A percentile compares a stretch with the other conserved stretches of the same genome.
These are phyloP conservation scores for Lophiotrema nucula DNA, from an alignment of 495 filamentous ascomycete species.

Conservation along the genomic window DNA sequence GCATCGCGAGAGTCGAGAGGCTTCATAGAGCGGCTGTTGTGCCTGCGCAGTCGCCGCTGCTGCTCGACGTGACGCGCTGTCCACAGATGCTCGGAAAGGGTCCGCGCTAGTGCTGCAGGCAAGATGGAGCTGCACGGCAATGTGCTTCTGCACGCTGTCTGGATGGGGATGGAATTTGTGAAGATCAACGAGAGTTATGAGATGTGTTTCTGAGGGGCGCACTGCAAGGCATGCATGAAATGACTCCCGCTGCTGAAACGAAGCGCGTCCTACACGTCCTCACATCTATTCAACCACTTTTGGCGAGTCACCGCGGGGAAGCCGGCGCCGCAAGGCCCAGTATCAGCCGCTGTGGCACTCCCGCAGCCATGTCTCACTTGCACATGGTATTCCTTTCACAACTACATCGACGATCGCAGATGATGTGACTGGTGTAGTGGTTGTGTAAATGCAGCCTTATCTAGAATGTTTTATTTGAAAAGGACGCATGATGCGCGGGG, in stretches of 20 bases:
- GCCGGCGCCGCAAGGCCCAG: no score
- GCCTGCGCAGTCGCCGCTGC: background rate
- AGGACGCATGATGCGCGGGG: no score
- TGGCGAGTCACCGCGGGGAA: background rate
- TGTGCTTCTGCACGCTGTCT: background rate
- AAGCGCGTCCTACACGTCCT: conserved; percentile 13
- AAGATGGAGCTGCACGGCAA: background rate
- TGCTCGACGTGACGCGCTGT: conserved; percentile 20
- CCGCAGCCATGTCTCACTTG: no score
- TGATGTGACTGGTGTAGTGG: no score
- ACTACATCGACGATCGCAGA: no score
- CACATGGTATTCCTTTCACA: no score
- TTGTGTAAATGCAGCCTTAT: no score
- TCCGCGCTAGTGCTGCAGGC: background rate
- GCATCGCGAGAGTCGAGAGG: conserved; percentile 25
- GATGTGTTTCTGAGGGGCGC: background rate
- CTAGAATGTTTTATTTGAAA: no score
- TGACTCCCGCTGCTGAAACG: conserved; percentile 21
- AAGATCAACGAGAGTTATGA: background rate
- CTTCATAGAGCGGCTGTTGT: conserved; percentile 9
- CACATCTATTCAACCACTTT: conserved; percentile 23
- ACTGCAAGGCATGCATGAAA: conserved; percentile 19
- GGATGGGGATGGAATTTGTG: background rate
- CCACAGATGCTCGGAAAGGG: no score
- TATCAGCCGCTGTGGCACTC: no score